Conservation (phyloP, 2,329 filamentous ascomycete species). For the Alternaria sp. region DNA sequence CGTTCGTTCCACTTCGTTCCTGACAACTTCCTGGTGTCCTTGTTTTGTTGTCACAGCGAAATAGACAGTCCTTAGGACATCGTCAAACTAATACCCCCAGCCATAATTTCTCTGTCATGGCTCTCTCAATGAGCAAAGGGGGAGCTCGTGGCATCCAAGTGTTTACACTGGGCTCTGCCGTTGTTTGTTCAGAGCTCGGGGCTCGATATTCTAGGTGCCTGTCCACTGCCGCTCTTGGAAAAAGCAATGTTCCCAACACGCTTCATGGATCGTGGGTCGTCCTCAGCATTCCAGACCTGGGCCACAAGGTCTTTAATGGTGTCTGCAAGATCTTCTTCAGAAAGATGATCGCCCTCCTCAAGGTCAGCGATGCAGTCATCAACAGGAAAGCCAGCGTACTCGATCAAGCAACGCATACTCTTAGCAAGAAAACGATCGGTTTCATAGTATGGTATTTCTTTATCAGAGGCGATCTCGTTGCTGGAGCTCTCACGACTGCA, state of each 20-base stretch:
- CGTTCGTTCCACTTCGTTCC: not conserved
- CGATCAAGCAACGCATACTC: slow-evolving; percentile 3
- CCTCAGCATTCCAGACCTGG: not conserved
- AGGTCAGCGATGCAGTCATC: not conserved
- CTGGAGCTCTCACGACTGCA: slow-evolving; percentile 16
- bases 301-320: not conserved
- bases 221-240: not conserved
- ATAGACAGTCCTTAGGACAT: not conserved
- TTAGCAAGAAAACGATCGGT: slow-evolving; percentile 8
- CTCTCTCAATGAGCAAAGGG: not conserved
- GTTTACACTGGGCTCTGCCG: not conserved
- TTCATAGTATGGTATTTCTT: not conserved
- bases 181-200: not conserved
- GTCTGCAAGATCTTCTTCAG: not conserved
- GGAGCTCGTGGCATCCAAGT: not conserved
- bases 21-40: not conserved
- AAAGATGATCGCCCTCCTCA: not conserved
- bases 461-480: not conserved
- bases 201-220: not conserved
- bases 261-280: not conserved
- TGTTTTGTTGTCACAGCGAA: not conserved
- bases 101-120: not conserved
- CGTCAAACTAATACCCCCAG: not conserved
- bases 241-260: not conserved
- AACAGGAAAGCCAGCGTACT: not conserved